A percentile compares a stretch with the other conserved stretches of the same genome.
phyloP scores from a whole-genome alignment of 495 filamentous ascomycete species.

The Ramalina intermedia region DNA sequence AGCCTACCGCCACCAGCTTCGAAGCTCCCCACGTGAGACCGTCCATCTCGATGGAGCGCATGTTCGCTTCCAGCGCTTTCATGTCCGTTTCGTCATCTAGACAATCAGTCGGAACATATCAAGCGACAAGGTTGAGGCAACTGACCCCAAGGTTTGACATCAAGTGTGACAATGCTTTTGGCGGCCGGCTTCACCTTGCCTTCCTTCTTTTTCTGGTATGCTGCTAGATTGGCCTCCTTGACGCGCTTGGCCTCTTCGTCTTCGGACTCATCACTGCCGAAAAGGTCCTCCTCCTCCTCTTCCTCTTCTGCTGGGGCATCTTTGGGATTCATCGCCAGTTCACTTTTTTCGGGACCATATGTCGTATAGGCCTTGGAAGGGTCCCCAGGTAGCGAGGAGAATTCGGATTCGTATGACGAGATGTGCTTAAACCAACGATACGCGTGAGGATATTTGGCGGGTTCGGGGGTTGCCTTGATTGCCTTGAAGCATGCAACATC shows the following conservation, averaged over 20 bases:
- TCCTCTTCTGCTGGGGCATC: constrained; percentile 70
- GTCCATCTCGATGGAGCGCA: constrained; percentile 79
- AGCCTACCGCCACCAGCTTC: constrained; percentile 78
- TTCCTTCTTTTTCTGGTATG: constrained; percentile 96
- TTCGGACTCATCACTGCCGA: constrained; percentile 74
- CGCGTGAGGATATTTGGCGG: constrained; percentile 80
- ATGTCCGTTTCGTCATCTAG: constrained; percentile 89
- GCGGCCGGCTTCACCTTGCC: constrained; percentile 76
- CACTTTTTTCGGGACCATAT: constrained; percentile 75
- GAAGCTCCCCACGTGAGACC: constrained; percentile 93
- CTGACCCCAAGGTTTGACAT: constrained; percentile 98
- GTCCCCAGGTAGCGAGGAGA: constrained; percentile 81
- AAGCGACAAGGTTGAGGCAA: constrained; percentile 12
- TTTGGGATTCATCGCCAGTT: constrained; percentile 67
- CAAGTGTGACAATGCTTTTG: constrained; percentile 89
- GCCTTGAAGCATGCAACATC: constrained; percentile 92
- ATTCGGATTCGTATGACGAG: constrained; percentile 75
- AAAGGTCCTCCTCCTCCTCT: constrained; percentile 82
- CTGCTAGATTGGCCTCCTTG: constrained; percentile 76
- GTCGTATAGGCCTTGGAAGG: constrained; percentile 71
- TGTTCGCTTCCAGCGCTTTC: constrained; percentile 61
- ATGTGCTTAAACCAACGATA: constrained; percentile 99
- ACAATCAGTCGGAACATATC: neutral
- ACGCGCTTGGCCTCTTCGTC: constrained; percentile 70
- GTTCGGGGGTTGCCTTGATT: constrained; percentile 56